phyloP scores from a whole-genome alignment of 1,284 basidiomycete genomes.

The Cutaneotrichosporon curvatum region DNA sequence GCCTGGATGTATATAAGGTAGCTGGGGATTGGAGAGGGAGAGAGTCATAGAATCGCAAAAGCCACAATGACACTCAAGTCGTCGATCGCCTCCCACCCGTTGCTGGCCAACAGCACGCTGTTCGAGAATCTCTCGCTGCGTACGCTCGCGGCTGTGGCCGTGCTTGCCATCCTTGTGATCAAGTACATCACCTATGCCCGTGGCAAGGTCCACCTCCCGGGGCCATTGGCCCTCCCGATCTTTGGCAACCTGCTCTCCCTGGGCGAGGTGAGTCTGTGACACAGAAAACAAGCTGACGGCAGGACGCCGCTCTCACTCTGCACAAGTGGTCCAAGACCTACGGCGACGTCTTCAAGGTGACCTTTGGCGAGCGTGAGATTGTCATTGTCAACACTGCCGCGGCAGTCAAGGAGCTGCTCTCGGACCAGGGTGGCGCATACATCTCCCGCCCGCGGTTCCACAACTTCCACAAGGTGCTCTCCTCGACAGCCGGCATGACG shows the following conservation, averaged over 20 bases:
- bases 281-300: not conserved
- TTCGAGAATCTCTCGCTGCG: too few species aligned
- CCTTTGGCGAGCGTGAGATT: slow-evolving; percentile 19
- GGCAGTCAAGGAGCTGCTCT: slow-evolving; percentile 17
- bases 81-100: too few species aligned
- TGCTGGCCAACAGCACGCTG: too few species aligned
- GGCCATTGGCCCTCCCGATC: slow-evolving; percentile 11
- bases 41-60: too few species aligned
- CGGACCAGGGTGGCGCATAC: slow-evolving; percentile 15
- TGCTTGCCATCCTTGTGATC: slow-evolving; percentile 9
- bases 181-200: slow-evolving; percentile 13
- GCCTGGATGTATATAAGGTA: too few species aligned
- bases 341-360: slow-evolving; percentile 20
- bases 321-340: slow-evolving; percentile 19
- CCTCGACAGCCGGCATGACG: slow-evolving; percentile 13
- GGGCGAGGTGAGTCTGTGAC: slow-evolving; percentile 4
- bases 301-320: slow-evolving; percentile 14
- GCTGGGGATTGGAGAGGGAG: too few species aligned
- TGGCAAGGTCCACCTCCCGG: slow-evolving; percentile 17
- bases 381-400: slow-evolving; percentile 18
- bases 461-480: slow-evolving; percentile 17
- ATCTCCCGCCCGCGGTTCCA: slow-evolving; percentile 17
- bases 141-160: slow-evolving; percentile 2
- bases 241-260: slow-evolving; percentile 14
- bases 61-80: too few species aligned